phyloP scores from a whole-genome alignment of 192 early-diverging fungal genomes.

The Diversispora eburnea region DNA sequence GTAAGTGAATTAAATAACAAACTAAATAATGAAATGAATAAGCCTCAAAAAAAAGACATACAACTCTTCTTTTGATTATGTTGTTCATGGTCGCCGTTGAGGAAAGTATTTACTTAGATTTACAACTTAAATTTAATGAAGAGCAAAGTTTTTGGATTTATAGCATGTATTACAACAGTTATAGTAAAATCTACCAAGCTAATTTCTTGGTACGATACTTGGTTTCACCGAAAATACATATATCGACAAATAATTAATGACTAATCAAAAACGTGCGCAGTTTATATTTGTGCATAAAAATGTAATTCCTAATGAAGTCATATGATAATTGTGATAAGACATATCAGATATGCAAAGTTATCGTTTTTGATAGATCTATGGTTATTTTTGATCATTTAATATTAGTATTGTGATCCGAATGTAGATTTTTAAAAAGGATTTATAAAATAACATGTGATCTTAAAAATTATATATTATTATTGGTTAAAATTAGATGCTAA shows the following conservation, averaged over 20 bases:
- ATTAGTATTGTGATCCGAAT: too few relatives aligned
- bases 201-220: background rate
- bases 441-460: too few relatives aligned
- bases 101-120: background rate
- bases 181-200: background rate
- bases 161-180: slow-evolving; percentile 11
- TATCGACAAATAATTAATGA: background rate
- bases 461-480: too few relatives aligned
- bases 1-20: background rate
- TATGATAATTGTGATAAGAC: too few relatives aligned
- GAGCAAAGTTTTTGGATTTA: background rate
- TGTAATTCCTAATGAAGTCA: too few relatives aligned
- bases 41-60: background rate
- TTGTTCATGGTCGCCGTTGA: background rate
- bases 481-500: too few relatives aligned
- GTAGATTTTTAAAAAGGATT: too few relatives aligned
- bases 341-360: too few relatives aligned
- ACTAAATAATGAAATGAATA: background rate
- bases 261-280: slow-evolving; percentile 1
- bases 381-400: too few relatives aligned
- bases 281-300: background rate
- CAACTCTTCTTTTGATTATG: slow-evolving; percentile 21
- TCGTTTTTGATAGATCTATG: too few relatives aligned
- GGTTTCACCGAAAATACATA: background rate
- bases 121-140: background rate